phyloP scores from a whole-genome alignment of 352 stramenopile species.

The Plasmopara halstedii region DNA sequence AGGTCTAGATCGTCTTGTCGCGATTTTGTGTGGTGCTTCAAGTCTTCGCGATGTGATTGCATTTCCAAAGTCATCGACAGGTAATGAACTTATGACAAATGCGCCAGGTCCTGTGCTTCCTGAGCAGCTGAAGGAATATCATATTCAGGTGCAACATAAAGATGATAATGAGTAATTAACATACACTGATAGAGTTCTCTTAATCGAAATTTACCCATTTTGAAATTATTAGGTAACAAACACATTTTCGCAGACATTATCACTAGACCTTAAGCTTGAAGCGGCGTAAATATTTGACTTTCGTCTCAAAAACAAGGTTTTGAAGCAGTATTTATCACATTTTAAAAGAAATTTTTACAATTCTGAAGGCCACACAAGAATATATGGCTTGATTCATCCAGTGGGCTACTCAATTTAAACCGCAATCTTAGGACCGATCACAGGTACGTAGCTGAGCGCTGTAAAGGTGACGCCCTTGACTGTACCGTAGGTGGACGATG shows the following conservation, averaged over 20 bases:
- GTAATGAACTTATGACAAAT: constrained; percentile 84
- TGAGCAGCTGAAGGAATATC: constrained; percentile 70
- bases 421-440: constrained; percentile 50
- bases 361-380: too few species aligned
- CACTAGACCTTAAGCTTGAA: too few species aligned
- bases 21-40: constrained; percentile 69
- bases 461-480: constrained; percentile 45
- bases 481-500: constrained; percentile 54
- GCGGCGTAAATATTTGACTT: too few species aligned
- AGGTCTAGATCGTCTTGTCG: constrained; percentile 77
- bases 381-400: too few species aligned
- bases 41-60: constrained; percentile 86
- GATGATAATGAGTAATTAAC: not conserved
- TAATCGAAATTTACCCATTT: too few species aligned
- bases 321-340: too few species aligned
- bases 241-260: too few species aligned
- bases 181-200: too few species aligned
- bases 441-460: constrained; percentile 48
- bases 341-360: too few species aligned
- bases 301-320: too few species aligned
- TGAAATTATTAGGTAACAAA: too few species aligned
- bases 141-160: constrained; percentile 52
- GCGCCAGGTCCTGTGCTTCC: constrained; percentile 55
- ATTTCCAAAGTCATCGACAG: constrained; percentile 86
- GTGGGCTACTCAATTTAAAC: too few species aligned